Base-by-base conservation (phyloP, 805 yeast species). In the Pichia pseudocactophila region DNA sequence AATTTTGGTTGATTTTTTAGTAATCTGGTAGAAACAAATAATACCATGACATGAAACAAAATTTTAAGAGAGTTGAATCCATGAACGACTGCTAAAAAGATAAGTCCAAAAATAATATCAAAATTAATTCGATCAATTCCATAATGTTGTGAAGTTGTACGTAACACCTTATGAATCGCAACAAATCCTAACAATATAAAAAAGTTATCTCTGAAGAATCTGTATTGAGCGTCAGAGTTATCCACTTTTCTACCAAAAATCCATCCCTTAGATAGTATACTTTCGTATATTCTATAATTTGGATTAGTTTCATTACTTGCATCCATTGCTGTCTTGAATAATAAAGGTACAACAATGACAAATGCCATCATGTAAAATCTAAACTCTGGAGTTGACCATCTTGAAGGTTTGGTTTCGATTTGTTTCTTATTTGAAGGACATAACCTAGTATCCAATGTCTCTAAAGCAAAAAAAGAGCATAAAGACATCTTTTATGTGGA, bases 141-240 rank as follows among this genome's bases (percentile, higher is more conserved):
- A 1, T 56, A 26, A 1, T 51, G 53, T 10, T 53, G 36, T 0
- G 69, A 48, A 7, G 66, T 35, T 39, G 62, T 59, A 51, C 95
- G 74, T 8, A 81, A 43, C 0, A 54, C 37, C 4, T 69, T 59
- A 61, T 92, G 97, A 2, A 66, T 57, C 0, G 56, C 49, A 42
- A 81, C 69, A 38, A 86, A 65, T 0, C 64, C 74, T n/a, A 67
- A 56, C 38, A 92, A 64, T 38, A 82, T 58, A 11, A 76, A 73
- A 49, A 90, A 69, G 56, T 88, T 88, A 56, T 83, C 81, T 53
- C 98, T 73, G 58, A 92, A 87, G 55, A 88, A 86, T 20, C 85
- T 63, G 56, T 90, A 92, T 61, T 92, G 99, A 27, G 71, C 68
- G 58, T 92, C 99, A 5, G 95, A 82, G 58, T 90, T 89, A 60